Evolutionary conservation across 83 land plant genomes (phyloP), one percentile per base, ranked within the genome.

Genomic region (Thuja plicata): DNA sequence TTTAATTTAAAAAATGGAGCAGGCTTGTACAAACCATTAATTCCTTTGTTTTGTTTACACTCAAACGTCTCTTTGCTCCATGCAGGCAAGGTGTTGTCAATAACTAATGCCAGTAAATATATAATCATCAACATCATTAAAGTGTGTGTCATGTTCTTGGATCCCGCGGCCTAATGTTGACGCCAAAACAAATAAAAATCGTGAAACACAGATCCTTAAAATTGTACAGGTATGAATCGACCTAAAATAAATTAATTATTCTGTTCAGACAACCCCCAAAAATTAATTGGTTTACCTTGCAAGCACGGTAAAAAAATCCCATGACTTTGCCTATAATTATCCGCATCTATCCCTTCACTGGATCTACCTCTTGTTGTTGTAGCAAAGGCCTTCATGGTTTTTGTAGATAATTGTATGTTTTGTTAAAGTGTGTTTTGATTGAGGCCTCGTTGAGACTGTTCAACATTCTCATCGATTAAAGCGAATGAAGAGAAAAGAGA

Each of bases 351-450:
- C 40, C 82, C 30, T 17, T 43, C 43, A 37, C 24, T 79, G 82
- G 41, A 38, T 79, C 82, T 38, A 79, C 82, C 82, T 15, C 45
- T 79, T 79, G 82, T 46, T 79, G 82, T 46, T 79, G 82, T 46
- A 79, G 82, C 82, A 79, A 40, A 79, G 82, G 46, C 82, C 82
- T 38, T 79, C 82, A 79, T 79, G 82, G 82, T 79, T 79, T 79
- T 79, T 79, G 82, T 79, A 79, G 82, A n/a, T n/a, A n/a, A n/a
- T n/a, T n/a, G n/a, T n/a, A n/a, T n/a, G n/a, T n/a, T n/a, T n/a
- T n/a, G n/a, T n/a, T n/a, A n/a, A n/a, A n/a, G n/a, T n/a, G n/a
- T n/a, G n/a, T n/a, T n/a, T n/a, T n/a, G n/a, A n/a, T n/a, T n/a
- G n/a, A n/a, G n/a, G n/a, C n/a, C n/a, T n/a, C n/a, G n/a, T n/a